Evolutionary conservation across 176 grass and related monocot species (phyloP).

Genomic region (Phyllostachys edulis): DNA sequence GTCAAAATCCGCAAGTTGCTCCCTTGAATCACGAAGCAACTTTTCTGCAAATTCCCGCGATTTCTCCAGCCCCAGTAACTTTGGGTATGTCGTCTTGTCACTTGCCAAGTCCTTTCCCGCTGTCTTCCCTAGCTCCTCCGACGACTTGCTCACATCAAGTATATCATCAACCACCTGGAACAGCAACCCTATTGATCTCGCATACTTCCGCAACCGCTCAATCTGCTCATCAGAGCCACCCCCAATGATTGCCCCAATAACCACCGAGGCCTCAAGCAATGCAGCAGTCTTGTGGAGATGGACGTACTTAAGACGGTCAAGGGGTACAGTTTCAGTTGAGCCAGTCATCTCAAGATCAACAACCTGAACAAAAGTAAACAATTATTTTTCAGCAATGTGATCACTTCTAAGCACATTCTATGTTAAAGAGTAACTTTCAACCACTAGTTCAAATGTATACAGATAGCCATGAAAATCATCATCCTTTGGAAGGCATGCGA

Average conservation of each 20-base stretch:
- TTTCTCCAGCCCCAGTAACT: conserved; percentile 66
- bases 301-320: conserved; percentile 78
- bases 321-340: conserved; percentile 34
- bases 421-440: not conserved
- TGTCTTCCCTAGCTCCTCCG: conserved; percentile 74
- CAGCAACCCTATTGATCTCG: conserved; percentile 64
- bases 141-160: conserved; percentile 77
- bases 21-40: conserved; percentile 52
- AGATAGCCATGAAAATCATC: conserved; percentile 9
- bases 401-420: not conserved
- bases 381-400: conserved; percentile 5
- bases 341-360: conserved; percentile 84
- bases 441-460: not conserved
- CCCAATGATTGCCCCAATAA: conserved; percentile 70
- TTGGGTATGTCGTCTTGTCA: conserved; percentile 84
- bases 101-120: conserved; percentile 78
- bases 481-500: not conserved
- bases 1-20: conserved; percentile 58
- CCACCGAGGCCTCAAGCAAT: conserved; percentile 75
- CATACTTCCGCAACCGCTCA: conserved; percentile 54
- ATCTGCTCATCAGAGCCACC: conserved; percentile 66
- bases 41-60: conserved; percentile 67
- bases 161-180: conserved; percentile 95
- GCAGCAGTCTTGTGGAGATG: conserved; percentile 86
- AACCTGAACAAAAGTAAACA: conserved; percentile 32